Evolutionary conservation across 1,284 basidiomycete species (phyloP), one percentile per base, ranked within the genome.

Genomic region (Irpex sp.): DNA sequence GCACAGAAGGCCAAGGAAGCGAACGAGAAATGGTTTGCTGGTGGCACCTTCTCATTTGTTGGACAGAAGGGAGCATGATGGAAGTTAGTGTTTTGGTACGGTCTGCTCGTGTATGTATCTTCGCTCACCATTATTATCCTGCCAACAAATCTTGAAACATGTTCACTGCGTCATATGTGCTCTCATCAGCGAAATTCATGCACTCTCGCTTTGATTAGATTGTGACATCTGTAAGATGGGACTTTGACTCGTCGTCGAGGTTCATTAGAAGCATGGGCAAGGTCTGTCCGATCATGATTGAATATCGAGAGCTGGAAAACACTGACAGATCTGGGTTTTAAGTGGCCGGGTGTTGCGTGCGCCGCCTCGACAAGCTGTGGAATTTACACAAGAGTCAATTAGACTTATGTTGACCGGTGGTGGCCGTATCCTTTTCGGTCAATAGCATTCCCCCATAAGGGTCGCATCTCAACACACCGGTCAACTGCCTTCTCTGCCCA

Each of bases 11-110:
- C 96, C 64, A 93, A 94, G 73, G 94, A 93, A 71, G 95, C 94
- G 26, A 97, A 97, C 77, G 93, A 96, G 65, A 84, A 91, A 37
- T 97, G 94, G 94, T 97, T 97, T 73, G 87, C 89, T 2, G 85
- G 86, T 17, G 94, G 94, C 5, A 93, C 82, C 47, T 96, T 96
- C 77, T 90, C 91, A 0, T 92, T 91, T 69, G 78, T 86, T 17
- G 89, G 89, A 11, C 85, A 87, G 71, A 92, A 92, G 71, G 88
- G 88, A 37, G 56, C 57, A 65, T 59, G 19, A 58, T 13, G n/a
- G 13, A 15, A 36, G 49, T 21, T 51, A 51, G 8, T 51, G 49
- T 17, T 17, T 9, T 44, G 40, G 40, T 44, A 44, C 40, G 40
- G 40, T 44, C 40, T 44, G 40, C 8, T 44, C 40, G 40, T 44